Evolutionary conservation across 768 basidiomycete species (phyloP).

Genomic region (Termitomyces bulborhizus): DNA sequence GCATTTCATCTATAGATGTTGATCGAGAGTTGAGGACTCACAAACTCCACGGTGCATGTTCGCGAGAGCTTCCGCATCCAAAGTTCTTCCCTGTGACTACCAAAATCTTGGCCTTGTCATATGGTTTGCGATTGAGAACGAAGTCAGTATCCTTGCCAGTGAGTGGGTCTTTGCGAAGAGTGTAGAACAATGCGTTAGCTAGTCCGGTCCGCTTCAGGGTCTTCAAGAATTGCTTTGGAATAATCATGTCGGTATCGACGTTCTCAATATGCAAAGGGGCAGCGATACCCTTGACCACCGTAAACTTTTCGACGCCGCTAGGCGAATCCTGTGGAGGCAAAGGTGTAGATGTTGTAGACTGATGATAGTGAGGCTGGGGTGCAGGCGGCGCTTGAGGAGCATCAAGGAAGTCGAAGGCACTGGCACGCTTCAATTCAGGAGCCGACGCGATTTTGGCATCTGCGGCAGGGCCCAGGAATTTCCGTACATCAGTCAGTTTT

Average conservation of each 20-base stretch:
- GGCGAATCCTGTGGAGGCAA: constrained; percentile 37
- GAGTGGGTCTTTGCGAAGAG: constrained; percentile 70
- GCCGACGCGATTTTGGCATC: constrained; percentile 37
- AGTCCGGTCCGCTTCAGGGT: constrained; percentile 88
- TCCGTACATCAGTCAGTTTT: constrained; percentile 79
- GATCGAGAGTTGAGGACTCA: constrained; percentile 29
- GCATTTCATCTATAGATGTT: not conserved
- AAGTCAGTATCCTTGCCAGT: constrained; percentile 83
- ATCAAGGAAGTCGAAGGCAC: constrained; percentile 71
- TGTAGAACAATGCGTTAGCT: constrained; percentile 75
- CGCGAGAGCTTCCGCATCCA: constrained; percentile 85
- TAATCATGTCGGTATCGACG: constrained; percentile 92
- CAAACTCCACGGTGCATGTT: constrained; percentile 89
- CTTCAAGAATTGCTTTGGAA: constrained; percentile 92
- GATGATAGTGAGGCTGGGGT: constrained; percentile 26
- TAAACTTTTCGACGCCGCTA: constrained; percentile 56
- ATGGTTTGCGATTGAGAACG: constrained; percentile 76
- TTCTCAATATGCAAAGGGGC: constrained; percentile 80
- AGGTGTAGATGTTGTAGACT: constrained; percentile 24
- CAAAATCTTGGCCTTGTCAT: constrained; percentile 69
- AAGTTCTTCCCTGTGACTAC: constrained; percentile 87
- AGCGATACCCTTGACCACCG: constrained; percentile 63
- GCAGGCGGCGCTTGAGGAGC: constrained; percentile 57
- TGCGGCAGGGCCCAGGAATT: constrained; percentile 48
- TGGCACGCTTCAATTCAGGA: constrained; percentile 62